A percentile compares a stretch with the other conserved stretches of the same genome.
These are phyloP conservation scores for Ustilago nuda DNA, from an alignment of 1,284 basidiomycete species.

Conservation along the genomic window DNA sequence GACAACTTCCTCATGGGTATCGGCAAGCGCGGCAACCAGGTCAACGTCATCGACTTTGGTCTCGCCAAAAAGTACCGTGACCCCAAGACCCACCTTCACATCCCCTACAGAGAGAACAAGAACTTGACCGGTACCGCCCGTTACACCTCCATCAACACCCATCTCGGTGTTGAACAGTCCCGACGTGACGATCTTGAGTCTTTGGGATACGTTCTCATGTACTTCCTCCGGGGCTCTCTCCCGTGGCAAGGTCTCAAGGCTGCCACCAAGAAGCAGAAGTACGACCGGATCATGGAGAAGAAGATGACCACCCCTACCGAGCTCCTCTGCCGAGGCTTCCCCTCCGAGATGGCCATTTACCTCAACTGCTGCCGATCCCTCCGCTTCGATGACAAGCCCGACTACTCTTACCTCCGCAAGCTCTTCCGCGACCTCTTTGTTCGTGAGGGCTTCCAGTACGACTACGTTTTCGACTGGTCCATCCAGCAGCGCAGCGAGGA, in stretches of 20 bases:
- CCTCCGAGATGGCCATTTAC: slow-evolving; percentile 70
- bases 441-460: slow-evolving; percentile 70
- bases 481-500: slow-evolving; percentile 67
- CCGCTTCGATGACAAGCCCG: slow-evolving; percentile 70
- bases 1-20: slow-evolving; percentile 99
- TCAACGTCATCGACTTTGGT: slow-evolving; percentile 99
- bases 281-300: slow-evolving; percentile 70
- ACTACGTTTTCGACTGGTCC: slow-evolving; percentile 70
- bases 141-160: slow-evolving; percentile 99
- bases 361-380: slow-evolving; percentile 70
- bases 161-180: slow-evolving; percentile 81
- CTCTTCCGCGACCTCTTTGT: slow-evolving; percentile 70
- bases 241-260: slow-evolving; percentile 69
- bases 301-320: slow-evolving; percentile 70
- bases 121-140: slow-evolving; percentile 98
- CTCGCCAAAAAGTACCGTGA: slow-evolving; percentile 99
- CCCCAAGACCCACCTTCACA: slow-evolving; percentile 98
- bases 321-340: slow-evolving; percentile 69
- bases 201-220: slow-evolving; percentile 69
- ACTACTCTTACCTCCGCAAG: slow-evolving; percentile 70
- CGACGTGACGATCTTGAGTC: slow-evolving; percentile 69
- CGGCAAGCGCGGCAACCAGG: slow-evolving; percentile 98
- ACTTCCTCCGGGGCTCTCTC: slow-evolving; percentile 68
- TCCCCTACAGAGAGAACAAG: slow-evolving; percentile 99
- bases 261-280: slow-evolving; percentile 70